phyloP scores from a whole-genome alignment of 2,329 filamentous ascomycete species.

The Tolypocladium ophioglossoides region DNA sequence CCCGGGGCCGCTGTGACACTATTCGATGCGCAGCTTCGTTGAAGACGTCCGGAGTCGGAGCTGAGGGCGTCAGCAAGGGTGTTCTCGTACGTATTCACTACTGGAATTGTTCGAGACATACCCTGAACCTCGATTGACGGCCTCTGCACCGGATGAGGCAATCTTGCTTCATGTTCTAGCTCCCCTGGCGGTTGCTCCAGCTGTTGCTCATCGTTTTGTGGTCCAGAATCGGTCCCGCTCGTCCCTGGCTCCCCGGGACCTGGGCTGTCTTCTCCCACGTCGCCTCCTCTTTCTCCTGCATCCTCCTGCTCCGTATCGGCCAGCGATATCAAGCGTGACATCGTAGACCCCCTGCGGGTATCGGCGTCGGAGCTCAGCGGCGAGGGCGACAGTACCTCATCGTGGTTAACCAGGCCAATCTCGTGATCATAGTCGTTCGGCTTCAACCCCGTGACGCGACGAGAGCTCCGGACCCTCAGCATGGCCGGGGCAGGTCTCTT shows the following conservation, averaged over 20 bases:
- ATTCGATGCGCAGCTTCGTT: constrained; percentile 19
- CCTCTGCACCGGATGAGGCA: constrained; percentile 11
- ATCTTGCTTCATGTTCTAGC: constrained; percentile 1
- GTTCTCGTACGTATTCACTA: too few relatives aligned
- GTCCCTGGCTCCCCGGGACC: background rate
- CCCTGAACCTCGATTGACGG: constrained; percentile 25
- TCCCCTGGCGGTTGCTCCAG: background rate
- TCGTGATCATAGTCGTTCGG: constrained; percentile 60
- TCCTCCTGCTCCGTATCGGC: constrained; percentile 2
- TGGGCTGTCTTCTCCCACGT: too few relatives aligned
- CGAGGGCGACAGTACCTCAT: constrained; percentile 16
- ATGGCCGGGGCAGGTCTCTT: constrained; percentile 12
- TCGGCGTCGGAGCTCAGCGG: constrained; percentile 8
- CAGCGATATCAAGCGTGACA: constrained; percentile 6
- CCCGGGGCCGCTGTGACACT: constrained; percentile 18
- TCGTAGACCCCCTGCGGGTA: constrained; percentile 6
- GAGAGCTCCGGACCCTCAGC: constrained; percentile 34
- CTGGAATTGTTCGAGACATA: background rate
- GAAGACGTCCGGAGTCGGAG: constrained; percentile 17
- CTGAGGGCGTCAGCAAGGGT: constrained; percentile 8
- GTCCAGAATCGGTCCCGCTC: background rate
- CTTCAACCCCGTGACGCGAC: constrained; percentile 42
- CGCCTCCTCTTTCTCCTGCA: background rate
- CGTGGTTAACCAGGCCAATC: constrained; percentile 56
- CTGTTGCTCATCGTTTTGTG: background rate